Base-by-base conservation (phyloP, 2,329 filamentous ascomycete genomes). In the Phyllosticta citribraziliensis region DNA sequence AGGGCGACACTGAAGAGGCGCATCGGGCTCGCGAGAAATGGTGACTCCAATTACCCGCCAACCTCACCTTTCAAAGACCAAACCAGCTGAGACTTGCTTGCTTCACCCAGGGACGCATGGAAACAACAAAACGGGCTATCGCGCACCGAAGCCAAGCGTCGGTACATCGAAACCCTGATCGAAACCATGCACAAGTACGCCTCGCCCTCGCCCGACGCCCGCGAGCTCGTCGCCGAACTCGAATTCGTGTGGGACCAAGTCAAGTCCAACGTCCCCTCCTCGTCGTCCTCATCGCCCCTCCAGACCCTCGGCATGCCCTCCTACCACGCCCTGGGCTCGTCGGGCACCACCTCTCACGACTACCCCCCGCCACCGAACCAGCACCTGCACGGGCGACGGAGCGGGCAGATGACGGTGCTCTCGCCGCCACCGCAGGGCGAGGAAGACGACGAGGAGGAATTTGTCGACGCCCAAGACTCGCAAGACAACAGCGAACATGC, bases 211-310 rank as follows among this genome's bases (percentile, higher is more conserved):
- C 82, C 87, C 56, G 91, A 96, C 72, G 91, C 91, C 8, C 83
- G 87, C 63, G 92, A 96, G 74, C 81, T 99, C 50, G 92, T 97
- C 47, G 82, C 86, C 10, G 94, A 99, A 74, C 84, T 99, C n/a
- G 94, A 99, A 75, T 99, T 97, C 69, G 93, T 99, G 50, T 99
- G 94, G 94, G 91, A 97, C 67, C 94, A 97, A 73, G 93, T 99
- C 68, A 96, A 94, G 74, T 88, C 88, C 67, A 97, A 93, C 68
- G 84, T 80, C 9, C 74, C 84, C 11, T 84, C 87, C 19, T 85
- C 87, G 0, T 74, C 47, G 77, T 85, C 50, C 72, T 82, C 68
- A 5, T 75, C 68, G 19, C 72, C 74, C 1, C 64, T 72, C 19
- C 74, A 72, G 50, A 72, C 74, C 17, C 66, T 75, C 27, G 69